A percentile compares a stretch with the other conserved stretches of the same genome.
Evolutionary conservation across 805 yeast species (phyloP).

Genomic region (Kazachstania viticola): DNA sequence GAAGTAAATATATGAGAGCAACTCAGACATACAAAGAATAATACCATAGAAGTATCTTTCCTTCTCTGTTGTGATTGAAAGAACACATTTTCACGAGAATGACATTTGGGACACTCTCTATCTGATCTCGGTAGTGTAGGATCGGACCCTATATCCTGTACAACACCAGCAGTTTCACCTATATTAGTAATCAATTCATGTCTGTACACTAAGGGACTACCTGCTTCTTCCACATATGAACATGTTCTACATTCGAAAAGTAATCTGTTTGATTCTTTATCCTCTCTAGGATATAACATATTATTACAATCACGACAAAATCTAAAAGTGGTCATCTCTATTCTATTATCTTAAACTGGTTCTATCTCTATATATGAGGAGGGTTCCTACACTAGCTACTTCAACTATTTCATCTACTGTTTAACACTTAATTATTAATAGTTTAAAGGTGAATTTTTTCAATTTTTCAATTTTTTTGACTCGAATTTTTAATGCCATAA

Average conservation of each 20-base stretch:
- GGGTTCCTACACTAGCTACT: no score
- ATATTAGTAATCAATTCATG: constrained; percentile 87
- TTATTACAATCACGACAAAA: constrained; percentile 95
- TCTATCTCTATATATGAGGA: no score
- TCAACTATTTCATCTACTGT: no score
- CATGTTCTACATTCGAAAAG: constrained; percentile 92
- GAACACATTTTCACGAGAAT: constrained; percentile 82
- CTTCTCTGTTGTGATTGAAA: constrained; percentile 94
- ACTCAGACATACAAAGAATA: constrained; percentile 82
- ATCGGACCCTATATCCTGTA: constrained; percentile 88
- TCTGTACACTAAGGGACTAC: constrained; percentile 75
- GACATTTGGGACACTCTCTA: constrained; percentile 85
- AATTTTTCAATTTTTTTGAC: neutral
- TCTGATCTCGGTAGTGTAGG: constrained; percentile 97
- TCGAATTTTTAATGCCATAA: neutral
- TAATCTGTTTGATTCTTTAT: constrained; percentile 56
- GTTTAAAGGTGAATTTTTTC: neutral
- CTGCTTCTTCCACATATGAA: constrained; percentile 85
- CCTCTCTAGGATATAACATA: constrained; percentile 96
- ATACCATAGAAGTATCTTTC: constrained; percentile 89
- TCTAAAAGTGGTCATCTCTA: constrained; percentile 75
- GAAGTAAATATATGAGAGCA: constrained; percentile 60
- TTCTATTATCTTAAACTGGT: no score
- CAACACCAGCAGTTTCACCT: constrained; percentile 93
- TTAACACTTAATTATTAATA: no score